A percentile compares a stretch with the other conserved stretches of the same genome.
phyloP scores from a whole-genome alignment of 345 rosid species.

The Rubroshorea leprosula region DNA sequence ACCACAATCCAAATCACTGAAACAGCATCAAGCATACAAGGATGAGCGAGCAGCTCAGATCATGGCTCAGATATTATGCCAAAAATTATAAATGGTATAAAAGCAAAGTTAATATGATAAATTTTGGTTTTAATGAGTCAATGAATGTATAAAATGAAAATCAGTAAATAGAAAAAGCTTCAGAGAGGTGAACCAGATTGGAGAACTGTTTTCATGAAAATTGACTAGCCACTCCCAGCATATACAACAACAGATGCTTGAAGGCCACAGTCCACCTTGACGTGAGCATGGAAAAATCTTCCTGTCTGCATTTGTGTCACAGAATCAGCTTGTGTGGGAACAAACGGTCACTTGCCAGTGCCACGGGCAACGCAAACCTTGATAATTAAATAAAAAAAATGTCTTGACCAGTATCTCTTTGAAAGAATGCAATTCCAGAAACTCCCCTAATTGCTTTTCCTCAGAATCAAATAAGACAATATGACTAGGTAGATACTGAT shows the following conservation, averaged over 20 bases:
- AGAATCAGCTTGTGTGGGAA: conserved; percentile 4
- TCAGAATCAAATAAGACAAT: conserved; percentile 69
- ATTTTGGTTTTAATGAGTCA: too few species aligned
- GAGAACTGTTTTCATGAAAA: background rate
- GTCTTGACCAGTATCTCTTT: conserved; percentile 56
- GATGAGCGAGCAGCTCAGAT: too few species aligned
- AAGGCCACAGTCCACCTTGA: conserved; percentile 83
- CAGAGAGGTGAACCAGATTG: background rate
- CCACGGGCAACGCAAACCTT: background rate
- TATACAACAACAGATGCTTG: conserved; percentile 75
- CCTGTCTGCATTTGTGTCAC: conserved; percentile 32
- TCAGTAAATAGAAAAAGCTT: background rate
- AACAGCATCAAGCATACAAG: too few species aligned
- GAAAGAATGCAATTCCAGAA: conserved; percentile 55
- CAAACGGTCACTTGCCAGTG: background rate
- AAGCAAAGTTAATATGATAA: too few species aligned
- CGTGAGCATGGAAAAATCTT: conserved; percentile 88
- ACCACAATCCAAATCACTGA: too few species aligned
- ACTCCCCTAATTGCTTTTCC: conserved; percentile 47
- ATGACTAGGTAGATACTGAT: conserved; percentile 66
- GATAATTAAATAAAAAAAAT: background rate
- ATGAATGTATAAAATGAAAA: too few species aligned
- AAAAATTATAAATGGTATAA: too few species aligned
- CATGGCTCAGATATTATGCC: too few species aligned
- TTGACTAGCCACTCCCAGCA: conserved; percentile 19